Conservation (phyloP, 2,329 filamentous ascomycete species). For the Xylariaceae sp. region DNA sequence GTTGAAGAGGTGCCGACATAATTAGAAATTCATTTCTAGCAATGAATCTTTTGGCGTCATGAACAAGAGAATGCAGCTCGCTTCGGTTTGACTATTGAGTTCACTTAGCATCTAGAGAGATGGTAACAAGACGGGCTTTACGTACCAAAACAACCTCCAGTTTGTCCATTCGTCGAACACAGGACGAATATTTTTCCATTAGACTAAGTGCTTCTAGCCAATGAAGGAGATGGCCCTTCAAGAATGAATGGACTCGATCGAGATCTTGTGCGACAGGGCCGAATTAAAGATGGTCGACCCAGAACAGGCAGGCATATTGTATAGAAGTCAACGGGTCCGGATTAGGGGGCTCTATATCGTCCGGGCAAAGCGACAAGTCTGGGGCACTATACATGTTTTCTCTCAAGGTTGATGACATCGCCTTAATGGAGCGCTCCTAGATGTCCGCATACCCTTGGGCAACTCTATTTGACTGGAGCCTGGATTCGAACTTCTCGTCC, state of each 20-base stretch:
- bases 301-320: background rate
- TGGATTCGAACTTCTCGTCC: background rate
- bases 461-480: background rate
- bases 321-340: background rate
- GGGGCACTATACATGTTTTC: background rate
- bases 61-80: background rate
- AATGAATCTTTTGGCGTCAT: background rate
- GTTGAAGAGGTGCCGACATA: background rate
- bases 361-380: background rate
- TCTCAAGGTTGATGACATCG: background rate
- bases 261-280: background rate
- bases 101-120: background rate
- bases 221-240: background rate
- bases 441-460: background rate
- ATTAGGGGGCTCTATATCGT: background rate
- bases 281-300: background rate
- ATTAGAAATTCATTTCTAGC: background rate
- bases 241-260: background rate
- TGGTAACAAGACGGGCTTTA: background rate
- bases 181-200: background rate
- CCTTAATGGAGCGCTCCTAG: background rate
- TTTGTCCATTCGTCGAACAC: background rate
- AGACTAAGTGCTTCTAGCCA: constrained; percentile 1
- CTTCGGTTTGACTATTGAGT: background rate
- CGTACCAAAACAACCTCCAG: background rate